These are phyloP conservation scores for Globisporangium sylvaticum DNA, from an alignment of 352 stramenopile species.

Conservation along the genomic window DNA sequence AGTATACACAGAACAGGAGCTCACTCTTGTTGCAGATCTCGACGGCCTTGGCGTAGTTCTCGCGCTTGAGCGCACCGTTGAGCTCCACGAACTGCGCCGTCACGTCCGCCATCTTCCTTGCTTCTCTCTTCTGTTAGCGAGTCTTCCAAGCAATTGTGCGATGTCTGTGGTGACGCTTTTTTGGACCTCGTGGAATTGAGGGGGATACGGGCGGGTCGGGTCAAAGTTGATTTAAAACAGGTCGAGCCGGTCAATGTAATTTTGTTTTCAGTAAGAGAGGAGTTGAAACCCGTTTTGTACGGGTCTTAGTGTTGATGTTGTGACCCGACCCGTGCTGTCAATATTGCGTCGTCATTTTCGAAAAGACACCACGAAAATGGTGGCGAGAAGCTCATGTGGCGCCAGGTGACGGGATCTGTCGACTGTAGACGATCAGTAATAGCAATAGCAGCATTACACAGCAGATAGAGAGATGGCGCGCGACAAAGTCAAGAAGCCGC, in stretches of 20 bases:
- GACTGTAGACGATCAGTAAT: conserved; percentile 1
- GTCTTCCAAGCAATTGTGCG: not conserved
- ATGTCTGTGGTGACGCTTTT: conserved; percentile 2
- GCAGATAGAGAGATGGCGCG: not conserved
- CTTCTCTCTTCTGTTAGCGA: not conserved
- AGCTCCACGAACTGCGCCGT: conserved; percentile 73
- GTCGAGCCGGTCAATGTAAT: not conserved
- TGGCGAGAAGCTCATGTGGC: not conserved
- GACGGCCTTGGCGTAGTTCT: conserved; percentile 76
- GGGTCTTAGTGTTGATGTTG: not conserved
- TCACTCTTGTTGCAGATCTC: conserved; percentile 88
- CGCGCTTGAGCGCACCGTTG: conserved; percentile 61
- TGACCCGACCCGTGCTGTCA: not conserved
- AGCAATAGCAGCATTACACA: not conserved
- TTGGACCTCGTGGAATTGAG: not conserved
- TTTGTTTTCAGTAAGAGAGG: not conserved
- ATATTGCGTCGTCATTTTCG: not conserved
- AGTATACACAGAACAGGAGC: conserved; percentile 1
- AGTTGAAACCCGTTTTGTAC: not conserved
- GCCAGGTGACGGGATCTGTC: not conserved
- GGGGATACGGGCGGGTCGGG: not conserved
- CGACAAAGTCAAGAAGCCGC: not conserved
- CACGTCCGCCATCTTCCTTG: conserved; percentile 22
- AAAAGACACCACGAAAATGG: conserved; percentile 9
- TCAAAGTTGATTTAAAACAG: not conserved